Percentiles rank a stretch among this genome's conserved stretches.
Evolutionary conservation across 2,329 filamentous ascomycete species (phyloP).

Genomic region (Gliomastix tumulicola): DNA sequence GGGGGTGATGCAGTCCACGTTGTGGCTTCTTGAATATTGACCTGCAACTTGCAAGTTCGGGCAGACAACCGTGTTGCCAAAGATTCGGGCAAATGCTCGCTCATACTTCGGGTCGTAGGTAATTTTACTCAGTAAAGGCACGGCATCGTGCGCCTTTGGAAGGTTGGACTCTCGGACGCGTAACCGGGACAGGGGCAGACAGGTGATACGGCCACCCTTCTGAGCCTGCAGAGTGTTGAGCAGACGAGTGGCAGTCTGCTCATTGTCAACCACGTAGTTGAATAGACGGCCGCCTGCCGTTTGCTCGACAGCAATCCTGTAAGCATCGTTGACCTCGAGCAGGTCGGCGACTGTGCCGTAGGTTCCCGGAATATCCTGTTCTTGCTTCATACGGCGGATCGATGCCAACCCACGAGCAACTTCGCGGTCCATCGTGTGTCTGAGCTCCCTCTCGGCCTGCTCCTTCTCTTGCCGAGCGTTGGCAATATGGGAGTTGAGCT

Average conservation of each 20-base stretch:
- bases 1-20: constrained; percentile 85
- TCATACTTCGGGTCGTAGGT: constrained; percentile 71
- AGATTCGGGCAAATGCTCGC: constrained; percentile 87
- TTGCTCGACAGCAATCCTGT: constrained; percentile 84
- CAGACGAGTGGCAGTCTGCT: constrained; percentile 76
- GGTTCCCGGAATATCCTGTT: constrained; percentile 74
- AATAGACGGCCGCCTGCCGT: constrained; percentile 90
- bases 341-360: constrained; percentile 92
- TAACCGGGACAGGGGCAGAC: constrained; percentile 85
- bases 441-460: constrained; percentile 68
- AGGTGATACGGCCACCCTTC: constrained; percentile 81
- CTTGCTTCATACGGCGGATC: constrained; percentile 73
- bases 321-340: constrained; percentile 78
- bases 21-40: constrained; percentile 88
- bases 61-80: constrained; percentile 91
- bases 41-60: constrained; percentile 81
- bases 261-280: constrained; percentile 91
- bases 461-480: constrained; percentile 73
- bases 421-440: constrained; percentile 81
- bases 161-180: constrained; percentile 65
- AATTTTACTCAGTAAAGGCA: constrained; percentile 81
- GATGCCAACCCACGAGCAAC: constrained; percentile 83
- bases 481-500: constrained; percentile 68
- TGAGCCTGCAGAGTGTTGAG: constrained; percentile 73
- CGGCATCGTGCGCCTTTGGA: constrained; percentile 78